Conservation (phyloP, 78 protist species). For the Protostelium mycophagum region DNA sequence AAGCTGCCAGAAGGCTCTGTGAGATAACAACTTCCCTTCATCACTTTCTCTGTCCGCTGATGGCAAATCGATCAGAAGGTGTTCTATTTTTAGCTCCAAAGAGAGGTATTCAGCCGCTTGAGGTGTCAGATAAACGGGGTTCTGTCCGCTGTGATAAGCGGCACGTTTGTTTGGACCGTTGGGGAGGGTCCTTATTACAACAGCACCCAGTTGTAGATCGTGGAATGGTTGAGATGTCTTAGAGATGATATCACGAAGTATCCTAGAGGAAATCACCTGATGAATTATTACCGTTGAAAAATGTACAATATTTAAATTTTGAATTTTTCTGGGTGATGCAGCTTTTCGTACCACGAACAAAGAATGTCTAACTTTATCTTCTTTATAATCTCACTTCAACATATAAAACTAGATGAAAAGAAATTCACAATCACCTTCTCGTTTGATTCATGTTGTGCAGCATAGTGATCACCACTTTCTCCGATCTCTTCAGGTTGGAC, state of each 20-base stretch:
- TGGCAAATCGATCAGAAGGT: background rate
- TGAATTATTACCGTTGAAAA: no score
- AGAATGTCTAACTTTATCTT: background rate
- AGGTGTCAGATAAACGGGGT: background rate
- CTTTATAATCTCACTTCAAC: background rate
- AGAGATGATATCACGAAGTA: background rate
- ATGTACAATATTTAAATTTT: no score
- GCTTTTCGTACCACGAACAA: no score
- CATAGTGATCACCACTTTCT: background rate
- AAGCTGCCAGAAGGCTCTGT: background rate
- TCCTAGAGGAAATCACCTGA: no score
- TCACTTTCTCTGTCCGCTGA: background rate
- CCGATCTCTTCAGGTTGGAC: background rate
- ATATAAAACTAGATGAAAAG: background rate
- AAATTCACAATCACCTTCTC: background rate
- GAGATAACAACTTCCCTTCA: background rate
- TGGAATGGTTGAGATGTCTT: background rate
- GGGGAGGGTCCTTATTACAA: background rate
- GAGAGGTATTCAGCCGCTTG: background rate
- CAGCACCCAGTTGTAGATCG: background rate
- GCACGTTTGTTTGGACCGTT: background rate
- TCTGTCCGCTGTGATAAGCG: background rate
- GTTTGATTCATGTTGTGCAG: background rate
- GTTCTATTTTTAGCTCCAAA: background rate
- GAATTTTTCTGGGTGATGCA: no score